Percentiles rank a stretch among this genome's conserved stretches.
phyloP scores from a whole-genome alignment of 208 protist species.

The Crithidia mellificae region DNA sequence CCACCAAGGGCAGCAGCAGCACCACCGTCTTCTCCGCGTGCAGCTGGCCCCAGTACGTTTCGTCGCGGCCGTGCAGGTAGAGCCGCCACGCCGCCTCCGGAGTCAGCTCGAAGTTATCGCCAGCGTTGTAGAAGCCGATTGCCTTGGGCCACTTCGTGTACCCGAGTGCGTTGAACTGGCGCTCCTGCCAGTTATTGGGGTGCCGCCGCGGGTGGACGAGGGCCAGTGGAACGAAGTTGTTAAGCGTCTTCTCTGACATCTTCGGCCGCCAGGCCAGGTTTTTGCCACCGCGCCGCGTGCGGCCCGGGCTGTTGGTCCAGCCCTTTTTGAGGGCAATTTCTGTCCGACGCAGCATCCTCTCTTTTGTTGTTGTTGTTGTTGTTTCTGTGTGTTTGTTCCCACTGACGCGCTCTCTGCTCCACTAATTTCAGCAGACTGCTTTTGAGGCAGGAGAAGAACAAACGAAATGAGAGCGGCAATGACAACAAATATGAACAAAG shows the following conservation, averaged over 20 bases:
- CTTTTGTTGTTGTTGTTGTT: slow-evolving; percentile 82
- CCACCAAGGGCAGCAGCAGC: slow-evolving; percentile 76
- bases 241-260: slow-evolving; percentile 60
- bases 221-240: slow-evolving; percentile 82
- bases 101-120: slow-evolving; percentile 91
- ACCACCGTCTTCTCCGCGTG: slow-evolving; percentile 87
- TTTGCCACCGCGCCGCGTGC: slow-evolving; percentile 82
- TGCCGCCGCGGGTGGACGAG: slow-evolving; percentile 81
- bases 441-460: too few species aligned
- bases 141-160: slow-evolving; percentile 92
- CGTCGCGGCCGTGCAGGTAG: slow-evolving; percentile 64
- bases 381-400: slow-evolving; percentile 69
- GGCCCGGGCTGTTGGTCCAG: slow-evolving; percentile 86
- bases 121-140: slow-evolving; percentile 90
- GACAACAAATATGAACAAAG: too few species aligned
- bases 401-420: slow-evolving; percentile 59
- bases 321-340: slow-evolving; percentile 78
- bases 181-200: slow-evolving; percentile 85
- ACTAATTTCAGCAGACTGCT: too few species aligned
- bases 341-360: slow-evolving; percentile 67
- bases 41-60: slow-evolving; percentile 73
- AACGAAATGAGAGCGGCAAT: too few species aligned
- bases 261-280: slow-evolving; percentile 90
- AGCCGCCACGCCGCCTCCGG: slow-evolving; percentile 79
- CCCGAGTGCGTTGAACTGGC: slow-evolving; percentile 80